Evolutionary conservation across 1,139 yeast species (phyloP), one percentile per base, ranked within the genome.

Genomic region (Pichia terricola): DNA sequence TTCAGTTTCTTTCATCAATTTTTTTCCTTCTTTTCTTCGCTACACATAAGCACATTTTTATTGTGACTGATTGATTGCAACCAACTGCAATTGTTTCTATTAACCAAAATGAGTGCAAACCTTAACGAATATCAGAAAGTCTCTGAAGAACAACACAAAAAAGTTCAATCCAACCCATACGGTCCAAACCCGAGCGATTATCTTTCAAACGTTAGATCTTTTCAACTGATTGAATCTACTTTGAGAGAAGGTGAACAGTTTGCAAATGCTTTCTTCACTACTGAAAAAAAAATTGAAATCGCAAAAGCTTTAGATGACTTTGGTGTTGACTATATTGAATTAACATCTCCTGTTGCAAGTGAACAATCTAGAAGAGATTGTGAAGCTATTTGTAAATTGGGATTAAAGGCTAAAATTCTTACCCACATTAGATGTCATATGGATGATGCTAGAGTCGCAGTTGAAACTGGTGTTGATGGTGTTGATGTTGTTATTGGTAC

Each of bases 401-500:
- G 97, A 3, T 79, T 91, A 64, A 88, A 85, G 71, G 94, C 97
- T 53, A 91, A 91, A 72, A 87, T 89, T 53, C 76, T 89, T 58
- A 77, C 83, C 42, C 96, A 89, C 65, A 89, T 89, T 58, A 80
- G 96, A 69, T 91, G 98, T 68, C 96, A 89, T 66, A 89, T 91
- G 97, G 97, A 91, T 64, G 98, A 91, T 60, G 98, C 97, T 51
- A 76, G 83, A 62, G 85, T 91, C 47, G 98, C 98, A 3, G 98
- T 91, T 33, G 89, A 87, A 62, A 91, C 97, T 39, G 97, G 98
- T 64, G 97, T 91, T 49, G 97, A 91, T 63, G 98, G 98, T 68
- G 97, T 91, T 48, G 97, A 91, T 69, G 96, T 91, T 43, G 97
- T 91, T 45, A 91, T 91, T 67, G 98, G 97, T 54, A 91, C 98